phyloP scores from a whole-genome alignment of 129 eudicot species.

The Lactuca sativa region DNA sequence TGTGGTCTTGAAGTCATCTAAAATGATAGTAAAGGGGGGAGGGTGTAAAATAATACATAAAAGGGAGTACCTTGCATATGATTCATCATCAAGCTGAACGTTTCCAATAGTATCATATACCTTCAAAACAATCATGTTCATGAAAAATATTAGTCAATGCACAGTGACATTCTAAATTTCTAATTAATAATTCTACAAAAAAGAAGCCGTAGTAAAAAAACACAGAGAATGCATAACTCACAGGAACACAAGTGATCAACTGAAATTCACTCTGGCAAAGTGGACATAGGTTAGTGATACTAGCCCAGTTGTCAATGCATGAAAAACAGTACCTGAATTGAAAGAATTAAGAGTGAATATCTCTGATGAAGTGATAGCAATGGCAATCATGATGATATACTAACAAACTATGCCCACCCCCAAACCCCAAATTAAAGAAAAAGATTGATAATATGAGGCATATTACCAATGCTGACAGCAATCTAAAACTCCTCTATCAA shows the following conservation, averaged over 20 bases:
- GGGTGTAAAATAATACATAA: neutral
- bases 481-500: constrained; percentile 93
- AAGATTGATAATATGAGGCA: constrained; percentile 1
- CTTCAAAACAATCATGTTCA: constrained; percentile 42
- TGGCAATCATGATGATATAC: constrained; percentile 15
- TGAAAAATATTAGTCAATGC: constrained; percentile 4
- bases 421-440: neutral
- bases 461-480: constrained; percentile 97
- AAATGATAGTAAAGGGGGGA: constrained; percentile 13
- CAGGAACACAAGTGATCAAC: constrained; percentile 92
- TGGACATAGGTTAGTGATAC: constrained; percentile 92
- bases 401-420: constrained; percentile 4
- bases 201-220: constrained; percentile 6
- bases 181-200: neutral
- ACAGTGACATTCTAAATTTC: neutral
- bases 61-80: constrained; percentile 55
- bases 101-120: constrained; percentile 80
- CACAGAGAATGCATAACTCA: constrained; percentile 49
- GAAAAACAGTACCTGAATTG: constrained; percentile 90
- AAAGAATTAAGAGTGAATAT: constrained; percentile 19
- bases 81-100: constrained; percentile 67
- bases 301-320: constrained; percentile 99
- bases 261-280: constrained; percentile 98
- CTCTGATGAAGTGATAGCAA: constrained; percentile 18
- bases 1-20: constrained; percentile 18